Evolutionary conservation across 2,329 filamentous ascomycete genomes (phyloP), one percentile per base, ranked within the genome.

Genomic region (Nothophaeocryptopus gaeumannii): DNA sequence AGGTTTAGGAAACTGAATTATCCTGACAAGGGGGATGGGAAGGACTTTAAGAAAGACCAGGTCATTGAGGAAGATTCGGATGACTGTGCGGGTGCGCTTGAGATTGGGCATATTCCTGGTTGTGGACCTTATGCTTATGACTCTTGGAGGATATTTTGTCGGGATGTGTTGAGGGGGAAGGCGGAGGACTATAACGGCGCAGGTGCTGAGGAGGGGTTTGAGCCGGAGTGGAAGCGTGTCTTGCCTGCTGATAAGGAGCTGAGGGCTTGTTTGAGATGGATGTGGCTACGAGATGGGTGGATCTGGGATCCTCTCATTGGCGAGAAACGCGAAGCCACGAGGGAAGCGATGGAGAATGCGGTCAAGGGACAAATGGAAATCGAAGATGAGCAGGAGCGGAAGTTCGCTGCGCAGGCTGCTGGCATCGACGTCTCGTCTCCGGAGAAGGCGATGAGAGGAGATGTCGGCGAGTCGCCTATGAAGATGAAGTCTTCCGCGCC

Each of bases 61-160:
- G 66, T 72, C 5, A 54, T 82, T 12, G 68, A 72, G 15, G 75
- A 78, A 47, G 73, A 75, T 12, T 72, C 72, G 36, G 64, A 67
- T 16, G 54, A 61, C 12, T 73, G 76, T 9, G 70, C 73, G 0
- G 76, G 80, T 4, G 79, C 80, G 0, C 95, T 89, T 84, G 91
- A 96, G 63, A 86, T 96, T 52, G 89, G 86, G 0, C 88, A 95
- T 67, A 73, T 96, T 50, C 90, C 89, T 0, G 84, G 88, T 46
- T 67, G 78, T 47, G 88, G 90, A 12, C 77, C 82, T 1, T 96
- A 96, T 67, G 87, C 89, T 0, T 75, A 92, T 41, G 91, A 96
- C 68, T 91, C 86, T 63, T 96, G 89, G 88, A 82, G 91, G 2
- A 96, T 96, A 56, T 96, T 96, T 69, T 96, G 89, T 66, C 82